A percentile compares a stretch with the other conserved stretches of the same genome.
These are phyloP conservation scores for Planoprotostelium fungivorum DNA, from an alignment of 78 protist genomes.

Conservation along the genomic window DNA sequence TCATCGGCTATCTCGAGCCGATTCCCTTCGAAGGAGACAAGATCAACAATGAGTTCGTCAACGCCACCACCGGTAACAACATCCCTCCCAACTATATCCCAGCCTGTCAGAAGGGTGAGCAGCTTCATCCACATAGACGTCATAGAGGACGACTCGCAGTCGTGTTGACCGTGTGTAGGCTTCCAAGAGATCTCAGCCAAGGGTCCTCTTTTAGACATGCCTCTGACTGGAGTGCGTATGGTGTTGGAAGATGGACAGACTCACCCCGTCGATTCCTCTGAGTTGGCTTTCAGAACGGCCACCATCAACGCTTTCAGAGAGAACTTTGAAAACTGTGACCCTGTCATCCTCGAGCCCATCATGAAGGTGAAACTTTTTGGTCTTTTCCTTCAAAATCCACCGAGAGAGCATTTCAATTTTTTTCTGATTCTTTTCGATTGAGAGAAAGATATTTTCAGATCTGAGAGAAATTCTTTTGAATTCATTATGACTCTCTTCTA, in stretches of 20 bases:
- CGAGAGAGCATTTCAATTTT: no score
- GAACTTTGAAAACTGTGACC: slow-evolving; percentile 49
- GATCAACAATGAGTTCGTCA: slow-evolving; percentile 51
- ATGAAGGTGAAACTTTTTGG: no score
- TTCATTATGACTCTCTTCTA: background rate
- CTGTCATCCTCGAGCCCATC: slow-evolving; percentile 86
- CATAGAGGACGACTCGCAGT: background rate
- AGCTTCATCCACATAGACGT: background rate
- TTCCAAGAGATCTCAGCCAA: slow-evolving; percentile 62
- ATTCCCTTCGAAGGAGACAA: slow-evolving; percentile 24
- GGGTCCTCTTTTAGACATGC: slow-evolving; percentile 83
- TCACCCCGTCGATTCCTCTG: slow-evolving; percentile 91
- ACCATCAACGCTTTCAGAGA: slow-evolving; percentile 62
- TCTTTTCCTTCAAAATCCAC: no score
- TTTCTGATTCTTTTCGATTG: background rate
- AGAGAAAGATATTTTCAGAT: no score
- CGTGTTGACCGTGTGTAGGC: no score
- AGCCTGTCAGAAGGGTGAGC: slow-evolving; percentile 65
- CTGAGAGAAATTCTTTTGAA: no score
- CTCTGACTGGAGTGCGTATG: slow-evolving; percentile 76
- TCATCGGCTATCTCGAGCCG: slow-evolving; percentile 79
- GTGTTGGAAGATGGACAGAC: slow-evolving; percentile 73
- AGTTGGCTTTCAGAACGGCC: slow-evolving; percentile 87
- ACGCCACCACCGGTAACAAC: slow-evolving; percentile 70
- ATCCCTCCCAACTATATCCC: slow-evolving; percentile 85